Percentiles rank a stretch among this genome's conserved stretches.
phyloP scores from a whole-genome alignment of 1,284 basidiomycete genomes.

The Cutaneotrichosporon daszewskae region DNA sequence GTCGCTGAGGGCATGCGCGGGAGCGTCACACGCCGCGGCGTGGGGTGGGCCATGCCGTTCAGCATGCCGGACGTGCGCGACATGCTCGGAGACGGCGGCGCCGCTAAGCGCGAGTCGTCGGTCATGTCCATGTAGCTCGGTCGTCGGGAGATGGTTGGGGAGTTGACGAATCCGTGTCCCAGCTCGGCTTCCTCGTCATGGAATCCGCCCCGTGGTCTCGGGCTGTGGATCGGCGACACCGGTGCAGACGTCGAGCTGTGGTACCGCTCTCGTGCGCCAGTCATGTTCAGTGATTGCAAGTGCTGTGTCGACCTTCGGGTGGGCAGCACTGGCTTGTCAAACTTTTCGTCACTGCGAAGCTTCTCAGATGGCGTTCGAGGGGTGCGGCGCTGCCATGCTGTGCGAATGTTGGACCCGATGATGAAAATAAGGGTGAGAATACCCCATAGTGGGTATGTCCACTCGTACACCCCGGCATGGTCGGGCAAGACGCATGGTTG shows the following conservation, averaged over 20 bases:
- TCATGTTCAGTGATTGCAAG: constrained; percentile 12
- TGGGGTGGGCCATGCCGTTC: constrained; percentile 5
- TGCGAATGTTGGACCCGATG: constrained; percentile 39
- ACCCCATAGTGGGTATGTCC: constrained; percentile 56
- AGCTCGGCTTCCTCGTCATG: too few species aligned
- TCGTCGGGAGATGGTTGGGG: constrained; percentile 32
- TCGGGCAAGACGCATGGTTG: constrained; percentile 64
- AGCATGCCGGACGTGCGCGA: neutral
- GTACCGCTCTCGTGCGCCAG: constrained; percentile 7
- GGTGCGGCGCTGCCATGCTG: constrained; percentile 19
- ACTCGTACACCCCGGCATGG: constrained; percentile 58
- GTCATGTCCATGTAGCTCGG: constrained; percentile 24
- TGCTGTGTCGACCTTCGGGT: constrained; percentile 36
- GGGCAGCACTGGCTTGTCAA: constrained; percentile 32
- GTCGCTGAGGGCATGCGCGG: constrained; percentile 29
- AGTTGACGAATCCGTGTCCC: too few species aligned
- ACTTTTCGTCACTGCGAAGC: constrained; percentile 7
- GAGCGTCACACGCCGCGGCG: constrained; percentile 22
- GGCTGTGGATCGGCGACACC: constrained; percentile 15
- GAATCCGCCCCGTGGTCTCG: constrained; percentile 1
- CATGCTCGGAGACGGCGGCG: constrained; percentile 5
- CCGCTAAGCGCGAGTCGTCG: constrained; percentile 4
- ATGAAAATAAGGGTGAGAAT: constrained; percentile 49
- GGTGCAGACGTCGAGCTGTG: constrained; percentile 8
- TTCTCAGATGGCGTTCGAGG: neutral